Evolutionary conservation across 208 protist genomes (phyloP), one percentile per base, ranked within the genome.

Genomic region (Leptomonas seymouri): DNA sequence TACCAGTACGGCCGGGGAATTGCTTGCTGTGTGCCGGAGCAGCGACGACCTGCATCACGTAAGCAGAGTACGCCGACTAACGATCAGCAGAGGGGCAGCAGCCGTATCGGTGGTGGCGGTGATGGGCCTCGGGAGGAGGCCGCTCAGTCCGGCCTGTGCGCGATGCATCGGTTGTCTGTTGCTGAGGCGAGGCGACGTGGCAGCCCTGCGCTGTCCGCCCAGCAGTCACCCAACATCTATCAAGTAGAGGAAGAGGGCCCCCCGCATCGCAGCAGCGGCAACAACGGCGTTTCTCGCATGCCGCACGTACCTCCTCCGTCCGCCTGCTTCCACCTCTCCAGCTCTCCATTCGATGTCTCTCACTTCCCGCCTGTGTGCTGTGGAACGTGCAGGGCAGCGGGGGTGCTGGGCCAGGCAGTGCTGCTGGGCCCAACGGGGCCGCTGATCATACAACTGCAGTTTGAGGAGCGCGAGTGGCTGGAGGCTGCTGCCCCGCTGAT

Each of bases 1-100:
- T 73, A 84, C 39, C 76, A 86, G 51, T 88, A 88, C 59, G 85
- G 85, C 28, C 76, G 82, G 27, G 85, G 85, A n/a, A 74, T 91
- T 15, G 85, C 85, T 15, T 85, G 82, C 64, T 74, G 81, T 25
- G 57, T 86, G 63, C 78, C 84, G 6, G 49, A 57, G 59, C 60
- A 60, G 59, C 67, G 56, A 21, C 59, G 7, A 39, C 34, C 34
- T 39, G 34, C 34, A 3, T 9, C 9, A 39, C 34, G 3, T 3
- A 39, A 39, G 34, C 3, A 5, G 44, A 5, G 18, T 5, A n/a
- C 25, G 12, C n/a, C 5, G 30, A 18, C 23, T 8, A 31, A 12
- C 5, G n/a, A 60, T 27, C 45, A 6, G 23, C 30, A 21, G 11
- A 23, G 28, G 4, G 2, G 27, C 21, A 18, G 23, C 27, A 44